Evolutionary conservation across 1,284 basidiomycete species (phyloP).

Genomic region (Gomphus sp.): DNA sequence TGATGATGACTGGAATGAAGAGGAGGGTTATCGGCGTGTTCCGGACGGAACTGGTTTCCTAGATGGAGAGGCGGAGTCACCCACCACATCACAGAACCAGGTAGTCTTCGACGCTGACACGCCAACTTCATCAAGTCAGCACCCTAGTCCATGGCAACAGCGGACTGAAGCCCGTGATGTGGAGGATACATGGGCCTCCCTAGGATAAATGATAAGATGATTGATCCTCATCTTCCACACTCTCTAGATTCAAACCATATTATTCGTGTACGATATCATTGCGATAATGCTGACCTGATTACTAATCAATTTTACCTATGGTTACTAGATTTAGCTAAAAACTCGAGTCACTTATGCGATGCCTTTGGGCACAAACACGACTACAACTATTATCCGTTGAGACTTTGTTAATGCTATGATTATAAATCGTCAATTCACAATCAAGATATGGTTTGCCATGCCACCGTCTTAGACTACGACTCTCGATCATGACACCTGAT

Average conservation of each 20-base stretch:
- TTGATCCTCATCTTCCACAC: not conserved
- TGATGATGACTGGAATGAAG: conserved; percentile 42
- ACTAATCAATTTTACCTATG: not conserved
- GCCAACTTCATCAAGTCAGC: conserved; percentile 27
- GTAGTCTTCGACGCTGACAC: conserved; percentile 46
- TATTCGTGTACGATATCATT: not conserved
- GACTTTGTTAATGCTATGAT: too few relatives aligned
- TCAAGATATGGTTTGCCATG: too few relatives aligned
- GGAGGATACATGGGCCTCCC: conserved; percentile 65
- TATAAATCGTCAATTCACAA: too few relatives aligned
- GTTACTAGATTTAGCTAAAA: not conserved
- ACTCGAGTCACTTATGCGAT: not conserved
- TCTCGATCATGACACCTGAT: too few relatives aligned
- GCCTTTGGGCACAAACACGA: not conserved
- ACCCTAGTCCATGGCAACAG: conserved; percentile 22
- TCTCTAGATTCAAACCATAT: not conserved
- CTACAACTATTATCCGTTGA: too few relatives aligned
- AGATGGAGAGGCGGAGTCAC: conserved; percentile 39
- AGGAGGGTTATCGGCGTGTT: conserved; percentile 4
- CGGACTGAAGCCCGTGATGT: conserved; percentile 45
- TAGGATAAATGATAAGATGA: conserved; percentile 33
- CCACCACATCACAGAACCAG: conserved; percentile 32
- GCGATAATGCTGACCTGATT: not conserved
- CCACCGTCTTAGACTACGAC: too few relatives aligned
- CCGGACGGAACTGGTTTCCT: not conserved